Conservation (phyloP, 148 eudicot species). For the Euryodendron excelsum region DNA sequence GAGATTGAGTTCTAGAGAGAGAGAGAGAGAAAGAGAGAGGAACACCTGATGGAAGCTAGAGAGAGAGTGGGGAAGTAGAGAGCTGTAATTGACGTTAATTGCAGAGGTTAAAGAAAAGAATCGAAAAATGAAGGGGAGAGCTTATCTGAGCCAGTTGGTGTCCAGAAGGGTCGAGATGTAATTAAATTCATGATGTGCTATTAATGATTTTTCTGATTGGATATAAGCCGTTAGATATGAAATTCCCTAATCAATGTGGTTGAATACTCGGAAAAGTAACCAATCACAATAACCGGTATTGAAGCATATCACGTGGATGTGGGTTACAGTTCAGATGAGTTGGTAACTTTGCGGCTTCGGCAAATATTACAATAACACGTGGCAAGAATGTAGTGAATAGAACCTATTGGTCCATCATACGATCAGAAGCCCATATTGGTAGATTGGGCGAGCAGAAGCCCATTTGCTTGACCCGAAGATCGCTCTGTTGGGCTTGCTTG, state of each 20-base stretch:
- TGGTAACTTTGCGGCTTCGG: background rate
- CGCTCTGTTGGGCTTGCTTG: no score
- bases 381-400: no score
- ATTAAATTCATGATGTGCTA: no score
- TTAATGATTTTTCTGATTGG: no score
- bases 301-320: background rate
- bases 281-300: background rate
- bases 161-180: constrained; percentile 2
- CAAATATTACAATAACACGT: background rate
- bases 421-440: background rate
- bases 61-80: background rate
- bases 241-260: no score
- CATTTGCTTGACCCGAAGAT: background rate
- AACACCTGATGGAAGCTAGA: constrained; percentile 10
- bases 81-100: background rate
- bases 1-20: no score
- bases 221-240: no score
- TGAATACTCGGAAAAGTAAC: background rate
- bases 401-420: no score
- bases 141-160: background rate
- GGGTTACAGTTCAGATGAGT: background rate
- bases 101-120: background rate
- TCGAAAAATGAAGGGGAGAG: background rate
- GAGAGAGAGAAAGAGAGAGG: background rate
- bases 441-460: background rate